Percentiles rank a stretch among this genome's conserved stretches.
Conservation (phyloP, 768 basidiomycete species). For the Leccinum ochraceum region DNA sequence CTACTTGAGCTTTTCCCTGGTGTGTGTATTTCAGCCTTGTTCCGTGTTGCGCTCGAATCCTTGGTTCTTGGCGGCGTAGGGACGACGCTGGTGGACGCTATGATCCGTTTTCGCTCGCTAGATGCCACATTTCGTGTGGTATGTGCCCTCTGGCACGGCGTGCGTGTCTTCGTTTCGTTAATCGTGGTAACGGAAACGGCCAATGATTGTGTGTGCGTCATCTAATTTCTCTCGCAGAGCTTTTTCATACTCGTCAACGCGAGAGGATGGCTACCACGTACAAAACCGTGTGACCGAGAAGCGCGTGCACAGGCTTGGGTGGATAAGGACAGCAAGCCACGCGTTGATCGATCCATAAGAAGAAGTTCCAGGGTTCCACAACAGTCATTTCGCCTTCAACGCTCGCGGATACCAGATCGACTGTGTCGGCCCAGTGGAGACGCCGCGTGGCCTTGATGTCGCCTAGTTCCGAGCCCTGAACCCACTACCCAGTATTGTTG, state of each 20-base stretch:
- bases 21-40: constrained; percentile 20
- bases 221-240: constrained; percentile 33
- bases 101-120: constrained; percentile 31
- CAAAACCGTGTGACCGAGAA: background rate
- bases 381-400: constrained; percentile 27
- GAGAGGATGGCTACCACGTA: constrained; percentile 16
- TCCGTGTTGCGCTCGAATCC: background rate
- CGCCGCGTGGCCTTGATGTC: constrained; percentile 18
- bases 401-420: constrained; percentile 51
- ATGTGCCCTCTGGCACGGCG: constrained; percentile 31
- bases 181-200: constrained; percentile 39
- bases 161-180: constrained; percentile 38
- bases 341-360: constrained; percentile 5
- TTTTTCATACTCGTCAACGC: constrained; percentile 36
- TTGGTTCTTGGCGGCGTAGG: constrained; percentile 11
- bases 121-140: constrained; percentile 27
- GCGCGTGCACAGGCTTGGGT: background rate
- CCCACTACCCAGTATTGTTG: background rate
- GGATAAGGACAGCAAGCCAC: constrained; percentile 12
- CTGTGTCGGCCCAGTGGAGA: constrained; percentile 35
- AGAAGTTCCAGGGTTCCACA: constrained; percentile 1
- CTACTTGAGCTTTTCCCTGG: constrained; percentile 25
- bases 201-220: background rate
- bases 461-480: constrained; percentile 7
- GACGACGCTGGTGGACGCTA: constrained; percentile 1